These are phyloP conservation scores for Lotus japonicus DNA, from an alignment of 306 rosid species.

Conservation along the genomic window DNA sequence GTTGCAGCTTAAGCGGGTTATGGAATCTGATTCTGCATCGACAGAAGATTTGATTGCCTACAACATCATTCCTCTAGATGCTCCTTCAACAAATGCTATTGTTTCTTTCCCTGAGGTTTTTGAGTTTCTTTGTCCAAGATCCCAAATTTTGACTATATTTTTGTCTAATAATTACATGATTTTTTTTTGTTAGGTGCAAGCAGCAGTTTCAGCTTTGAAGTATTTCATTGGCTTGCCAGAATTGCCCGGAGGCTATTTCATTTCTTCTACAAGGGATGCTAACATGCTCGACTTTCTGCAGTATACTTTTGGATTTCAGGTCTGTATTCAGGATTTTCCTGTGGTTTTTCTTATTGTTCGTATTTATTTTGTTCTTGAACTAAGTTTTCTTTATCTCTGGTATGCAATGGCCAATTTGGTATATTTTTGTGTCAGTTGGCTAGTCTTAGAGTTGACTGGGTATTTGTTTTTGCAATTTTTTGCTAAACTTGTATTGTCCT, in stretches of 20 bases:
- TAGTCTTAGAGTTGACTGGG: background rate
- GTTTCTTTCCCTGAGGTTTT: slow-evolving; percentile 61
- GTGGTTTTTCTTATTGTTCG: background rate
- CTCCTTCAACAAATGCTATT: slow-evolving; percentile 64
- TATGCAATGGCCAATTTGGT: background rate
- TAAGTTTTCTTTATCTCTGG: background rate
- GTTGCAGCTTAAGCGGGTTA: slow-evolving; percentile 68
- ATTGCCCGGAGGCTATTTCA: slow-evolving; percentile 53
- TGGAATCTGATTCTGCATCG: slow-evolving; percentile 87
- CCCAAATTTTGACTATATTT: background rate
- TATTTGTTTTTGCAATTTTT: background rate
- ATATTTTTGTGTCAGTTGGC: background rate
- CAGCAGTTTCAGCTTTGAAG: slow-evolving; percentile 67
- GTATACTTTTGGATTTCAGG: slow-evolving; percentile 90
- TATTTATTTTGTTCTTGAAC: background rate
- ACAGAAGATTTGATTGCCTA: slow-evolving; percentile 82
- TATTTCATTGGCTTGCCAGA: slow-evolving; percentile 63
- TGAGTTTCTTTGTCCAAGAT: slow-evolving; percentile 11
- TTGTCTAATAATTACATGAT: slow-evolving; percentile 5
- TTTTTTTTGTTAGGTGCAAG: slow-evolving; percentile 61
- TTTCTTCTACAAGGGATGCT: slow-evolving; percentile 55
- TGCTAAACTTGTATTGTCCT: background rate
- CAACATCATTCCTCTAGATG: slow-evolving; percentile 87
- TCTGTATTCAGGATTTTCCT: slow-evolving; percentile 23
- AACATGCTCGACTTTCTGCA: slow-evolving; percentile 82